Evolutionary conservation across 306 rosid genomes (phyloP).

Genomic region (Trichosanthes truncata): DNA sequence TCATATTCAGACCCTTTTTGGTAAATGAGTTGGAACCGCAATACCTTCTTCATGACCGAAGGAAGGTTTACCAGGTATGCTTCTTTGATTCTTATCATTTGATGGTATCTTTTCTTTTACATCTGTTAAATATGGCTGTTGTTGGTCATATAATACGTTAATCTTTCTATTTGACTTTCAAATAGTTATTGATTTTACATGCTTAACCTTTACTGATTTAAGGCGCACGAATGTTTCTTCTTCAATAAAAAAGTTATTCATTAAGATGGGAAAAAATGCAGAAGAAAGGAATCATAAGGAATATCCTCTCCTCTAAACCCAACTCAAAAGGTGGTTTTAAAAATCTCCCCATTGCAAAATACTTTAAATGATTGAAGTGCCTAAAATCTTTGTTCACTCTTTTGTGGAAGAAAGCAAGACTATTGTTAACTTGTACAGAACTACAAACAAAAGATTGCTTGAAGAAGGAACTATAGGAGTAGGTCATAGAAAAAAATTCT

Average conservation of each 20-base stretch:
- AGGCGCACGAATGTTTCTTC: neutral
- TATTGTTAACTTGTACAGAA: neutral
- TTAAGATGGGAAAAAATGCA: neutral
- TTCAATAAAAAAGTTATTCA: neutral
- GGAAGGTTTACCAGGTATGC: conserved; percentile 87
- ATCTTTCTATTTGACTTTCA: neutral
- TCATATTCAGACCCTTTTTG: conserved; percentile 74
- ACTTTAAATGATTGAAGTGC: neutral
- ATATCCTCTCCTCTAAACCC: neutral
- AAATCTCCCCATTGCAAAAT: neutral
- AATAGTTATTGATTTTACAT: neutral
- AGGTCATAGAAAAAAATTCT: neutral
- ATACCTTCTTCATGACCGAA: conserved; percentile 92
- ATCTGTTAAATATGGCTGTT: neutral
- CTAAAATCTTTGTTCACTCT: neutral
- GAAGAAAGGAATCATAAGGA: neutral
- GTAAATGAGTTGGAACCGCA: conserved; percentile 90
- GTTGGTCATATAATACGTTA: neutral
- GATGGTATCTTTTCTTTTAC: neutral
- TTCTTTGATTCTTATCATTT: conserved; percentile 6
- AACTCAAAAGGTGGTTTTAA: neutral
- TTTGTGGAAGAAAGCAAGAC: neutral
- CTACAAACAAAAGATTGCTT: neutral
- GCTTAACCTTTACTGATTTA: neutral
- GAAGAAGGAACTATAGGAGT: neutral